Conservation (phyloP, 371 early-diverging fungal genomes). For the Mucor velutinosus region DNA sequence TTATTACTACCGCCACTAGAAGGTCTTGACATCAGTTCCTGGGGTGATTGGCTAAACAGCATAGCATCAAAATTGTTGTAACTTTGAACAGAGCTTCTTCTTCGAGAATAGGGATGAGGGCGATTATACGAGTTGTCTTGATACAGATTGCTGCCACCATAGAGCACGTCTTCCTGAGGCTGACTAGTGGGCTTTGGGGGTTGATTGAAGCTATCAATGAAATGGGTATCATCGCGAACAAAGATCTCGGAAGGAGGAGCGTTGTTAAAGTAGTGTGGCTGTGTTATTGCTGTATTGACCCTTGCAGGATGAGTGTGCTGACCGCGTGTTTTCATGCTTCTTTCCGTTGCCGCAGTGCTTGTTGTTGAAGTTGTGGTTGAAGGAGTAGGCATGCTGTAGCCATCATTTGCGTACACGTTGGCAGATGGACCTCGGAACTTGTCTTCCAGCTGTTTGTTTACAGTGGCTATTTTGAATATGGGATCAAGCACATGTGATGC, state of each 20-base stretch:
- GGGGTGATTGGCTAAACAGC: conserved; percentile 11
- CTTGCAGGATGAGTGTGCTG: background rate
- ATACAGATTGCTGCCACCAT: conserved; percentile 5
- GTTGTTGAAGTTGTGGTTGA: background rate
- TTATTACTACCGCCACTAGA: conserved; percentile 20
- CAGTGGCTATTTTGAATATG: conserved; percentile 23
- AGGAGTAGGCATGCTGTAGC: background rate
- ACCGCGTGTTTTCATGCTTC: background rate
- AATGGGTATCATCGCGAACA: conserved; percentile 4
- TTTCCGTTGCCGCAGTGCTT: background rate
- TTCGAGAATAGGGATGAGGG: background rate
- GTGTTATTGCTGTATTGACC: background rate
- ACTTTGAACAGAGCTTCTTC: background rate
- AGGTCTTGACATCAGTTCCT: conserved; percentile 12
- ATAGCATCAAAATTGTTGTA: conserved; percentile 1
- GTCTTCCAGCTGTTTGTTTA: conserved; percentile 17
- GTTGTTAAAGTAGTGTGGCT: background rate
- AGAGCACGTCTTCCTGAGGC: conserved; percentile 3
- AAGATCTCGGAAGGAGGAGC: conserved; percentile 9
- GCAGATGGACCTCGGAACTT: conserved; percentile 11
- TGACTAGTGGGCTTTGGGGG: background rate
- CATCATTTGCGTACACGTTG: background rate
- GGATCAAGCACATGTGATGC: conserved; percentile 21
- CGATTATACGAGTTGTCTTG: conserved; percentile 16
- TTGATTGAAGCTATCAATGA: conserved; percentile 19